Evolutionary conservation across 495 filamentous ascomycete species (phyloP), one percentile per base, ranked within the genome.

Genomic region (Coniosporium apollinis): DNA sequence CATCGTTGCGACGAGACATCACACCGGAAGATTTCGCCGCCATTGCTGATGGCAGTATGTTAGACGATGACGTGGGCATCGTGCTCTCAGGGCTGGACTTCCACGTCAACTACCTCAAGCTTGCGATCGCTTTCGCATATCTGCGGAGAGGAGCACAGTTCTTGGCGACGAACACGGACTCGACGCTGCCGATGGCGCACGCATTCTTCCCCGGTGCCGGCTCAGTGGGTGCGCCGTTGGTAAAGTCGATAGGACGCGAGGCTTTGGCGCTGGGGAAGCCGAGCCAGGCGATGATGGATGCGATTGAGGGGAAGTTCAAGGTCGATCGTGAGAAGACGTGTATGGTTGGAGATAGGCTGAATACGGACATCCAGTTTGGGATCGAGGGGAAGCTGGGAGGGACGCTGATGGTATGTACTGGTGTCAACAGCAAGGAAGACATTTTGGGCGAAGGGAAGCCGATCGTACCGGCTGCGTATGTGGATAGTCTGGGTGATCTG

Each of bases 201-300:
- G 65, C 71, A 8, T 68, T 99, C 38, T 96, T 96, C 59, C 87
- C 85, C 4, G 89, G 89, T 5, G 91, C 91, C 2, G 89, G 91
- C 0, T 70, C 79, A 6, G 77, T 85, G 43, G 74, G 76, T 33
- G 73, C 80, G 30, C 82, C 86, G 4, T 55, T 99, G 34, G 64
- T 74, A 28, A 77, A 78, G 54, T 86, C 87, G 56, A 58, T 48
- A 7, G 74, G 67, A 4, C 49, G 69, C 57, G 61, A 77, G 47
- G 84, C 87, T 1, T 50, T 82, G 22, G 72, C 81, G 4, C 56
- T 94, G 29, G 89, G 89, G 7, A 99, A 99, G 58, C 91, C 89
- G 3, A 92, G 82, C 44, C 82, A 93, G 62, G 86, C 85, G 8
- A 96, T 97, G 89, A 93, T 97, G 89, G 86, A 94, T 59, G 82